These are phyloP conservation scores for Sclerotinia nivalis DNA, from an alignment of 2,329 filamentous ascomycete genomes.

Conservation along the genomic window DNA sequence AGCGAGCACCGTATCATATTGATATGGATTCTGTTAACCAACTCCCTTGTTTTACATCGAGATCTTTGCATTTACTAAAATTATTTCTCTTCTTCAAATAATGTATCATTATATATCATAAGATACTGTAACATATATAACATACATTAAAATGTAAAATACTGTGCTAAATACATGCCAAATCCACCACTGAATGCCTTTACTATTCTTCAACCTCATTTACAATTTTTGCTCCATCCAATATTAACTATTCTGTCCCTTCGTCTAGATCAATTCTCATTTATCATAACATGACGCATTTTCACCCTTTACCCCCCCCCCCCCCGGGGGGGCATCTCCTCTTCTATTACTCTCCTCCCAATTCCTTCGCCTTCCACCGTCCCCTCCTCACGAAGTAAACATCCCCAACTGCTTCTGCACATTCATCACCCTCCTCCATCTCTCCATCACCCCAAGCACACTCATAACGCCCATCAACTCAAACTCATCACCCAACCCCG, in stretches of 20 bases:
- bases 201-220: neutral
- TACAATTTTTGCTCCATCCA: constrained; percentile 3
- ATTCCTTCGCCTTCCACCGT: neutral
- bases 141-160: constrained; percentile 14
- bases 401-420: constrained; percentile 25
- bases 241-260: neutral
- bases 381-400: constrained; percentile 21
- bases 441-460: constrained; percentile 35
- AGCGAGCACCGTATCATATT: no score
- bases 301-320: no score
- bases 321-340: no score
- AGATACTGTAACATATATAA: constrained; percentile 3
- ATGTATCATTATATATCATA: neutral
- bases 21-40: no score
- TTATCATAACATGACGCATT: neutral
- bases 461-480: constrained; percentile 36
- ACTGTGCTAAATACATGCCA: constrained; percentile 9
- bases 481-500: constrained; percentile 33
- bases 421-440: constrained; percentile 30
- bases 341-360: neutral
- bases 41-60: neutral
- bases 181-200: constrained; percentile 1
- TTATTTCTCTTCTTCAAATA: neutral
- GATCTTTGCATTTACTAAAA: no score
- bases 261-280: neutral